phyloP scores from a whole-genome alignment of 352 stramenopile species.

The Nothophytophthora sp. region DNA sequence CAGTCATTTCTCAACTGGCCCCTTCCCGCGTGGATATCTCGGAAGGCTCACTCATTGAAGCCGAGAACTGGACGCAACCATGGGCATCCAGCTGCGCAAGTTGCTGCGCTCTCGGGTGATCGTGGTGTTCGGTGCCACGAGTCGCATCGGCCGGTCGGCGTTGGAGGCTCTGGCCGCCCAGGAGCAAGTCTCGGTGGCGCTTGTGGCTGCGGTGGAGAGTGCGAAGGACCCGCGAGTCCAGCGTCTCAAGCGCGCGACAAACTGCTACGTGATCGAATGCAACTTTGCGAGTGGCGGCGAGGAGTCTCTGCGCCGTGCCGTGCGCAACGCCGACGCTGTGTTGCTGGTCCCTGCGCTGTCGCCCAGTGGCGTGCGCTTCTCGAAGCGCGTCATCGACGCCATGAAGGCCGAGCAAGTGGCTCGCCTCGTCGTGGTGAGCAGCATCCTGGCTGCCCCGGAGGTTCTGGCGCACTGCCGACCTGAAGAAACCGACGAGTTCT shows the following conservation, averaged over 20 bases:
- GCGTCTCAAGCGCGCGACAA: conserved; percentile 52
- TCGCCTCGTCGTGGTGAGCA: conserved; percentile 69
- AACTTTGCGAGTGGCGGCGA: conserved; percentile 41
- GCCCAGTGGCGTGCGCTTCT: conserved; percentile 58
- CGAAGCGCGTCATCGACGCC: conserved; percentile 69
- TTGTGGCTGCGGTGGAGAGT: conserved; percentile 62
- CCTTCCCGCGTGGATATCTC: too few species aligned
- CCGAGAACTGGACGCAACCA: too few species aligned
- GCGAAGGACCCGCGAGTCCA: conserved; percentile 48
- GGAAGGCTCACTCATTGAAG: too few species aligned
- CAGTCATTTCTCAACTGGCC: too few species aligned
- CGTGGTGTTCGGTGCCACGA: conserved; percentile 78
- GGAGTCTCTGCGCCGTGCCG: conserved; percentile 50
- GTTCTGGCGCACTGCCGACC: conserved; percentile 26
- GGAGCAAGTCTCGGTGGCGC: conserved; percentile 42
- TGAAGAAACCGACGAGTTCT: conserved; percentile 15
- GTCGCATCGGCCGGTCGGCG: conserved; percentile 55
- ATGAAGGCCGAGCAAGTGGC: conserved; percentile 40
- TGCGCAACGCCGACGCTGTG: conserved; percentile 72
- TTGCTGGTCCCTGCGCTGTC: conserved; percentile 67
- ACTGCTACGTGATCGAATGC: conserved; percentile 60
- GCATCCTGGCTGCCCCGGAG: conserved; percentile 51
- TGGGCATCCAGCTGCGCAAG: conserved; percentile 64
- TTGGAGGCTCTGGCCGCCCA: conserved; percentile 50
- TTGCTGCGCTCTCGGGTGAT: conserved; percentile 59